A percentile compares a stretch with the other conserved stretches of the same genome.
These are phyloP conservation scores for Xanthoconium separans DNA, from an alignment of 1,284 basidiomycete species.

Conservation along the genomic window DNA sequence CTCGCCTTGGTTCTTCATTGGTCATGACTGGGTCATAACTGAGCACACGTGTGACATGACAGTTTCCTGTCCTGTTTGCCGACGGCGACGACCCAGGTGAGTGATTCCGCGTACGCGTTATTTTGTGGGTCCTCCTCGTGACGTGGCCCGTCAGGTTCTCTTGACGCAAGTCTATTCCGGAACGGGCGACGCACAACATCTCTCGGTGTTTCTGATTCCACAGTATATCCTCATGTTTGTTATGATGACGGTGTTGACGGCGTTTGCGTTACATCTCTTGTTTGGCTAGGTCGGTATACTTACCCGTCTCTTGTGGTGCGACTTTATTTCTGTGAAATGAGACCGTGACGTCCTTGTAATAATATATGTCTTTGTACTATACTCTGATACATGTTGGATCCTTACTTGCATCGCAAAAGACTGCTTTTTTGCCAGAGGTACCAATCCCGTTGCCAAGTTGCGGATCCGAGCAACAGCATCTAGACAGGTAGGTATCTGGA, in stretches of 20 bases:
- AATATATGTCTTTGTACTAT: no score
- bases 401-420: no score
- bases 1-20: neutral
- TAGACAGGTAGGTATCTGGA: no score
- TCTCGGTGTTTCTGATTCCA: conserved; percentile 64
- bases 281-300: conserved; percentile 30
- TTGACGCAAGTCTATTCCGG: conserved; percentile 68
- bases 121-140: neutral
- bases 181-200: conserved; percentile 59
- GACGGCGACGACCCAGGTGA: conserved; percentile 59
- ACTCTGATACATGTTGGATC: no score
- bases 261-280: conserved; percentile 54
- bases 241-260: conserved; percentile 59
- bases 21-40: neutral
- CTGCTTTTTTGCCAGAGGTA: no score
- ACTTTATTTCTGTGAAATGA: no score
- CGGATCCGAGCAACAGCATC: no score
- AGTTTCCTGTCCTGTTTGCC: conserved; percentile 68
- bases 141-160: conserved; percentile 42
- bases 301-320: no score
- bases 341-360: no score
- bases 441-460: no score
- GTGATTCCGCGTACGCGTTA: conserved; percentile 1
- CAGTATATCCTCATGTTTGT: conserved; percentile 67
- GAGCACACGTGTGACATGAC: neutral